Conservation (phyloP, 495 filamentous ascomycete genomes). For the Podospora comata region DNA sequence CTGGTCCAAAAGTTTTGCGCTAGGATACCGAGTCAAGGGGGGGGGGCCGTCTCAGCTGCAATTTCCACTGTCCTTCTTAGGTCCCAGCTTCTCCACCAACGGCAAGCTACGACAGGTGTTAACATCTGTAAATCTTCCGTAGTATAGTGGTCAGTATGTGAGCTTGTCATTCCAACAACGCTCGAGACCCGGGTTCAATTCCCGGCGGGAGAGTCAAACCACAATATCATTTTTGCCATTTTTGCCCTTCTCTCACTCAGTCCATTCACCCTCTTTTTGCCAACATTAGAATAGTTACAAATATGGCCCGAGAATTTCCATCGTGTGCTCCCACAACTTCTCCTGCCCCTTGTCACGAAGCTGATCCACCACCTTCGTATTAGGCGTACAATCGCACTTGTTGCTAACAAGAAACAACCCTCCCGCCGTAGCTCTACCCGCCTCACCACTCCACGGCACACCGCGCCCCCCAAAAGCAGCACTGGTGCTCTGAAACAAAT, state of each 20-base stretch:
- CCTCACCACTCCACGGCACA: constrained; percentile 25
- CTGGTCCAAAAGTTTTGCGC: too few species aligned
- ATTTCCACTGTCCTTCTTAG: neutral
- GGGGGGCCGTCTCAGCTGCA: neutral
- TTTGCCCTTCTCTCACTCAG: neutral
- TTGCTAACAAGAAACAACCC: too few species aligned
- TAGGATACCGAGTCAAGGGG: too few species aligned
- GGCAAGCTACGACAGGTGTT: constrained; percentile 1
- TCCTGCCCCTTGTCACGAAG: too few species aligned
- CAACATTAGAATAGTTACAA: too few species aligned
- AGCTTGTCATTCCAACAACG: constrained; percentile 8
- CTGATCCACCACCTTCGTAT: too few species aligned
- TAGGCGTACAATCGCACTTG: too few species aligned
- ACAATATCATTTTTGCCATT: neutral
- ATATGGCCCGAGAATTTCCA: too few species aligned
- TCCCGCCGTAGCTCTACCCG: neutral
- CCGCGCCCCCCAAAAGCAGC: constrained; percentile 35
- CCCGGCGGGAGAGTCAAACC: constrained; percentile 5
- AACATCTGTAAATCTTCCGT: constrained; percentile 7
- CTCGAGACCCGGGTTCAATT: constrained; percentile 8
- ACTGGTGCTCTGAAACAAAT: constrained; percentile 35
- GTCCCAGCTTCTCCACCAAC: neutral
- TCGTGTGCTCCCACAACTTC: too few species aligned
- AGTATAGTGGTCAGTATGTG: constrained; percentile 9
- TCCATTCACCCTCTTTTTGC: too few species aligned